These are phyloP conservation scores for Sporisorium reilianum DNA, from an alignment of 1,284 basidiomycete species.

Conservation along the genomic window DNA sequence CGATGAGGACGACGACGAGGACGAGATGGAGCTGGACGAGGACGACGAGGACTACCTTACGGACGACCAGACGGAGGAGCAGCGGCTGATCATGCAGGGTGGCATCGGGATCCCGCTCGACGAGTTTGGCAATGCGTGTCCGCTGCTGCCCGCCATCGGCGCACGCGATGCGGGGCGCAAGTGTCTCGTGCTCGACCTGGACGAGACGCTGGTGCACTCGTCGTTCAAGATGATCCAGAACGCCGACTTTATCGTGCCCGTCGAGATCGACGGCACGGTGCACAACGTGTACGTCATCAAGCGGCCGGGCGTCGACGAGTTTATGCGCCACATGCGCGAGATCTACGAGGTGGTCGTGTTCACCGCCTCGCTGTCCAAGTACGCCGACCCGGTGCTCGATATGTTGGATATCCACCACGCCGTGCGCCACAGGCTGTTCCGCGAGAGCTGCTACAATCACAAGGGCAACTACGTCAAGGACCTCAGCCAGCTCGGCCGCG, in stretches of 20 bases:
- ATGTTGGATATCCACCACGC: conserved; percentile 92
- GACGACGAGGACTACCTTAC: conserved; percentile 69
- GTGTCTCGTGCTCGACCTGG: conserved; percentile 89
- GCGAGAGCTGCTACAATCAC: conserved; percentile 99
- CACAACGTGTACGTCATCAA: conserved; percentile 99
- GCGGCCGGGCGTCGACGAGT: conserved; percentile 95
- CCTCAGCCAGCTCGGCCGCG: conserved; percentile 92
- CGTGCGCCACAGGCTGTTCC: conserved; percentile 94
- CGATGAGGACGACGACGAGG: conserved; percentile 67
- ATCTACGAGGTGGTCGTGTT: conserved; percentile 98
- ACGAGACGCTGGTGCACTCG: conserved; percentile 90
- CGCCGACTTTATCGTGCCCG: conserved; percentile 97
- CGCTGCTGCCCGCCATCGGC: conserved; percentile 82
- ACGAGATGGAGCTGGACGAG: conserved; percentile 69
- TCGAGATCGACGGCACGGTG: conserved; percentile 97
- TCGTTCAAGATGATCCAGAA: conserved; percentile 69
- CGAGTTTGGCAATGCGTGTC: conserved; percentile 85
- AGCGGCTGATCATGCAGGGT: conserved; percentile 81
- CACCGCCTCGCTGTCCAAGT: conserved; percentile 98
- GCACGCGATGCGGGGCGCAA: conserved; percentile 84
- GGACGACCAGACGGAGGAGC: conserved; percentile 80
- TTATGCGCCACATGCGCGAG: conserved; percentile 96
- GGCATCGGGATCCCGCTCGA: conserved; percentile 85
- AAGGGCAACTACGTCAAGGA: conserved; percentile 99
- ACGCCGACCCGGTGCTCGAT: conserved; percentile 97